Conservation (phyloP, 768 basidiomycete species). For the Boletus tylopilopsis region DNA sequence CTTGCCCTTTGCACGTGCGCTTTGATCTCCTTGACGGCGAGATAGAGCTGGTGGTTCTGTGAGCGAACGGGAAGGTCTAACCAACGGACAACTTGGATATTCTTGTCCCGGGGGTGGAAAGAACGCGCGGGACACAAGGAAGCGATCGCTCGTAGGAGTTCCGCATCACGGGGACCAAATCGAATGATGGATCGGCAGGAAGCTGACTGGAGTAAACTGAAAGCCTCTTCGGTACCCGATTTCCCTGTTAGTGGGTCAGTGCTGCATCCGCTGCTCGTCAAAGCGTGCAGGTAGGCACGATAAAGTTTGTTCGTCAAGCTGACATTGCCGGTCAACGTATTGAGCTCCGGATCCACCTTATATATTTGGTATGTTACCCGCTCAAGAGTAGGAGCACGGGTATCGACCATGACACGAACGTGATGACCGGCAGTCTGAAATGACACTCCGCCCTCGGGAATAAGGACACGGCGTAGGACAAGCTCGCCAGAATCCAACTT, state of each 20-base stretch:
- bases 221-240: slow-evolving; percentile 43
- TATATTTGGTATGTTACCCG: slow-evolving; percentile 29
- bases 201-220: slow-evolving; percentile 37
- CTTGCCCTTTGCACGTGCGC: slow-evolving; percentile 14
- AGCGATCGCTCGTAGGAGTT: slow-evolving; percentile 32
- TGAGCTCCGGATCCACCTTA: slow-evolving; percentile 28
- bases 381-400: background rate
- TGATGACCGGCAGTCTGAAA: slow-evolving; percentile 13
- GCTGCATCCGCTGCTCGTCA: slow-evolving; percentile 34
- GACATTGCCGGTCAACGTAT: slow-evolving; percentile 25
- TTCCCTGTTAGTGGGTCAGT: slow-evolving; percentile 43
- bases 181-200: slow-evolving; percentile 38
- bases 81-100: slow-evolving; percentile 14
- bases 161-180: slow-evolving; percentile 26
- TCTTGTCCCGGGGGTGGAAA: slow-evolving; percentile 35
- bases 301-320: slow-evolving; percentile 31
- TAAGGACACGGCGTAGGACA: slow-evolving; percentile 29
- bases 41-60: slow-evolving; percentile 29
- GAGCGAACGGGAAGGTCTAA: slow-evolving; percentile 14
- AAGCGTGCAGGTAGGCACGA: slow-evolving; percentile 41
- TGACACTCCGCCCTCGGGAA: slow-evolving; percentile 36
- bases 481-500: slow-evolving; percentile 2
- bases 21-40: slow-evolving; percentile 24
- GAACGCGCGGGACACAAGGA: slow-evolving; percentile 32
- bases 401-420: slow-evolving; percentile 14